These are phyloP conservation scores for Pilasporangium apinafurcum DNA, from an alignment of 352 stramenopile genomes.

Conservation along the genomic window DNA sequence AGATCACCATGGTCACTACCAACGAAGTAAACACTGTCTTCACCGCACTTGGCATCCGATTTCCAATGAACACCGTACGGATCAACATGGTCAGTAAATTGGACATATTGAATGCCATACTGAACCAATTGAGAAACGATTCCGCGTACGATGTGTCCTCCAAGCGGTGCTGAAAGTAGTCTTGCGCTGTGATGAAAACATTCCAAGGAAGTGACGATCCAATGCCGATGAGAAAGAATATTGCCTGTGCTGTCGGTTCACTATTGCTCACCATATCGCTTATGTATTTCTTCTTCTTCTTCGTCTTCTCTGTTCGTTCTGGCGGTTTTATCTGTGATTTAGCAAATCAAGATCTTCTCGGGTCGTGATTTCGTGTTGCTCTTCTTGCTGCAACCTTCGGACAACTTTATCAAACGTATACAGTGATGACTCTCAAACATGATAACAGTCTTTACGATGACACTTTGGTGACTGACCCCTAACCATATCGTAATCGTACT, in stretches of 20 bases:
- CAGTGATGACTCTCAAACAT: too few species aligned
- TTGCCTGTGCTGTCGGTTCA: slow-evolving; percentile 11
- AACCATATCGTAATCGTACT: too few species aligned
- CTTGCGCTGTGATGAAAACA: slow-evolving; percentile 80
- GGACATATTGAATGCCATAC: slow-evolving; percentile 77
- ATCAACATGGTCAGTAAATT: slow-evolving; percentile 72
- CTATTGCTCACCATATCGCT: background rate
- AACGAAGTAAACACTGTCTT: slow-evolving; percentile 62
- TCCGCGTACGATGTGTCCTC: slow-evolving; percentile 56
- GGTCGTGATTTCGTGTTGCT: slow-evolving; percentile 1
- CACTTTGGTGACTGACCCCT: too few species aligned
- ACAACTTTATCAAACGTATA: background rate
- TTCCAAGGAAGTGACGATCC: slow-evolving; percentile 79
- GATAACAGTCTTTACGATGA: too few species aligned
- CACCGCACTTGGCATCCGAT: slow-evolving; percentile 53
- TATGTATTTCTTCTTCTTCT: background rate
- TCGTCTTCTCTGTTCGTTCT: slow-evolving; percentile 1
- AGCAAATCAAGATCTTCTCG: too few species aligned
- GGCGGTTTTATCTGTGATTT: background rate
- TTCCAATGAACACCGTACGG: slow-evolving; percentile 47
- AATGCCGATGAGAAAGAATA: slow-evolving; percentile 79
- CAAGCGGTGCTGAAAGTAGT: slow-evolving; percentile 70
- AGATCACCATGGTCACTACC: slow-evolving; percentile 59
- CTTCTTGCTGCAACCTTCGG: slow-evolving; percentile 5
- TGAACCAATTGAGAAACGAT: slow-evolving; percentile 86